phyloP scores from a whole-genome alignment of 768 basidiomycete genomes.

The Rhodotorula babjevae region DNA sequence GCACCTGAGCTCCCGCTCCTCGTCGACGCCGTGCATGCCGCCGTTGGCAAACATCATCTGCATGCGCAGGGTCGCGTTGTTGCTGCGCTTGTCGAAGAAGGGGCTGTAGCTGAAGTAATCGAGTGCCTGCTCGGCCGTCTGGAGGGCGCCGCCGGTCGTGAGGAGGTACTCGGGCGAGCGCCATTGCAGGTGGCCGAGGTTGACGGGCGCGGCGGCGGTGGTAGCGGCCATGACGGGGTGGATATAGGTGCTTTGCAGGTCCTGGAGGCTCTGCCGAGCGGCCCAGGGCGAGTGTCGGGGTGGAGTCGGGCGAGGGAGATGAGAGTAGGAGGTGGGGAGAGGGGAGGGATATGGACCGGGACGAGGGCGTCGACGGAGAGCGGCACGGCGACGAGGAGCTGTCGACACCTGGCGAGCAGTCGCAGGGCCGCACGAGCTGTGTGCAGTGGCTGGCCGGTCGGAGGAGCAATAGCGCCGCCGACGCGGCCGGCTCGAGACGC shows the following conservation, averaged over 20 bases:
- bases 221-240: not conserved
- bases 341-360: not conserved
- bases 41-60: slow-evolving; percentile 79
- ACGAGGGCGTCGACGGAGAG: no score
- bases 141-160: slow-evolving; percentile 57
- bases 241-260: no score
- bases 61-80: slow-evolving; percentile 87
- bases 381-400: no score
- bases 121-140: slow-evolving; percentile 65
- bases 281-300: not conserved
- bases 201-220: not conserved
- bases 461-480: no score
- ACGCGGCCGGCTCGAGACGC: no score
- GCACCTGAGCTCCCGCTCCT: slow-evolving; percentile 75
- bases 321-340: no score
- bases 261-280: not conserved
- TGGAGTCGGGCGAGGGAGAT: no score
- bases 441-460: no score
- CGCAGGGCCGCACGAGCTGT: no score
- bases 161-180: slow-evolving; percentile 40
- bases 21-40: slow-evolving; percentile 53
- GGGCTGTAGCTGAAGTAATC: slow-evolving; percentile 86
- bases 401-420: no score
- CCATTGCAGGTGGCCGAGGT: slow-evolving; percentile 37
- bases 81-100: slow-evolving; percentile 92